A percentile compares a stretch with the other conserved stretches of the same genome.
Conservation (phyloP, 23 red algal genomes). For the Gracilaria caudata region DNA sequence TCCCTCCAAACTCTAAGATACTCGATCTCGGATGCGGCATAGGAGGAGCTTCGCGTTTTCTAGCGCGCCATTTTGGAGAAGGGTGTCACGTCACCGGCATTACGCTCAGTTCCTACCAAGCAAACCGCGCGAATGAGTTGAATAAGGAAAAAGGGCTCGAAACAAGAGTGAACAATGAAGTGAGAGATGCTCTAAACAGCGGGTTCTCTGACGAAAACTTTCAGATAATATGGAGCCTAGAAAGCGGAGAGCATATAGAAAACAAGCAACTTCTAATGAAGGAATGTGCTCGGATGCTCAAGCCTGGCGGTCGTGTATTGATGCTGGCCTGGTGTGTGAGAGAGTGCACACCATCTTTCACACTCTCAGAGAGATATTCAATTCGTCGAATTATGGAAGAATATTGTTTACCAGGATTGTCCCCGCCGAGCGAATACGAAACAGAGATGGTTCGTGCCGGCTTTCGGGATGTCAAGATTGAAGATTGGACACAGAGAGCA, state of each 20-base stretch:
- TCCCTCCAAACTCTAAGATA: slow-evolving; percentile 40
- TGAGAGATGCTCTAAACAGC: slow-evolving; percentile 73
- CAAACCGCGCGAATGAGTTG: slow-evolving; percentile 78
- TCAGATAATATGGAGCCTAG: slow-evolving; percentile 93
- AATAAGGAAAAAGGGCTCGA: slow-evolving; percentile 55
- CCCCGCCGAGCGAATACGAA: slow-evolving; percentile 75
- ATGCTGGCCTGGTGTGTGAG: slow-evolving; percentile 97
- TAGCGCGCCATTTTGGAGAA: slow-evolving; percentile 78
- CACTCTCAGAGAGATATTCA: slow-evolving; percentile 63
- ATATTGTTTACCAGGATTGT: slow-evolving; percentile 82
- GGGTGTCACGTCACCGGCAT: slow-evolving; percentile 80
- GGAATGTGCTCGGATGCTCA: slow-evolving; percentile 83
- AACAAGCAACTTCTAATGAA: slow-evolving; percentile 86
- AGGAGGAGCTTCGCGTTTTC: slow-evolving; percentile 90
- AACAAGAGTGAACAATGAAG: slow-evolving; percentile 60
- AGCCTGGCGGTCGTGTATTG: slow-evolving; percentile 71
- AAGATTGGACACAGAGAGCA: slow-evolving; percentile 84
- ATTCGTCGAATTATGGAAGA: slow-evolving; percentile 81
- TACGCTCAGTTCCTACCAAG: slow-evolving; percentile 87
- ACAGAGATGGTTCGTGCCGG: slow-evolving; percentile 67
- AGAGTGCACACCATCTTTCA: slow-evolving; percentile 73
- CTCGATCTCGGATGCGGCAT: slow-evolving; percentile 98
- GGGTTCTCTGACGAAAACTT: slow-evolving; percentile 83
- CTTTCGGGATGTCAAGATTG: slow-evolving; percentile 41
- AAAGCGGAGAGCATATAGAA: slow-evolving; percentile 97